Conservation (phyloP, 768 basidiomycete species). For the Hericium erinaceus region DNA sequence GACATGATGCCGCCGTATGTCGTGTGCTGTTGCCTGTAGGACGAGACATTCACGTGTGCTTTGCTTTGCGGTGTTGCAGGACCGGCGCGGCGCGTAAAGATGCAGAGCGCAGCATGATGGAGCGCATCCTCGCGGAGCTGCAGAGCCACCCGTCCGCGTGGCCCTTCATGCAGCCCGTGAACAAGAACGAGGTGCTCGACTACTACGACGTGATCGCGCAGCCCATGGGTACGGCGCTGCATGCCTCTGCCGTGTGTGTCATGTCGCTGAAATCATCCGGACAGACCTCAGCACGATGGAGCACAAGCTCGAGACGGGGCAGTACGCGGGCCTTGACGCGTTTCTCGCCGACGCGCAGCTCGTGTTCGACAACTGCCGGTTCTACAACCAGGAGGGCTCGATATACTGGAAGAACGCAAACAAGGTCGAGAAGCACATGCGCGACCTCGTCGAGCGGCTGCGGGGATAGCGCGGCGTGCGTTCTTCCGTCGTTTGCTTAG, state of each 20-base stretch:
- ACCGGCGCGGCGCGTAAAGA: conserved; percentile 39
- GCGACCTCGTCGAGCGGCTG: conserved; percentile 33
- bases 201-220: conserved; percentile 84
- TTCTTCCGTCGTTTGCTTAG: too few relatives aligned
- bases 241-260: background rate
- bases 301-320: conserved; percentile 80
- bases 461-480: conserved; percentile 1
- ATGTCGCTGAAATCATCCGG: background rate
- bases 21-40: background rate
- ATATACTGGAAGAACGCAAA: conserved; percentile 81
- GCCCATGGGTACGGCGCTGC: conserved; percentile 74
- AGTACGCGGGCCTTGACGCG: conserved; percentile 63
- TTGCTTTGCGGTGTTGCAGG: conserved; percentile 8
- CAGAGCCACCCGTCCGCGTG: conserved; percentile 73
- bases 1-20: conserved; percentile 68
- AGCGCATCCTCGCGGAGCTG: conserved; percentile 69
- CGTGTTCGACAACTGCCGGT: conserved; percentile 82
- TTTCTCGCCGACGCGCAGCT: conserved; percentile 77
- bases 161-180: conserved; percentile 83
- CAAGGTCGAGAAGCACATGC: conserved; percentile 72
- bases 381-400: conserved; percentile 76
- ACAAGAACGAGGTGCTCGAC: conserved; percentile 68
- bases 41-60: background rate
- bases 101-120: conserved; percentile 59
- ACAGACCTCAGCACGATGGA: conserved; percentile 84